Percentiles rank a stretch among this genome's conserved stretches.
These are phyloP conservation scores for Beauveria sp. DNA, from an alignment of 2,329 filamentous ascomycete genomes.

Conservation along the genomic window DNA sequence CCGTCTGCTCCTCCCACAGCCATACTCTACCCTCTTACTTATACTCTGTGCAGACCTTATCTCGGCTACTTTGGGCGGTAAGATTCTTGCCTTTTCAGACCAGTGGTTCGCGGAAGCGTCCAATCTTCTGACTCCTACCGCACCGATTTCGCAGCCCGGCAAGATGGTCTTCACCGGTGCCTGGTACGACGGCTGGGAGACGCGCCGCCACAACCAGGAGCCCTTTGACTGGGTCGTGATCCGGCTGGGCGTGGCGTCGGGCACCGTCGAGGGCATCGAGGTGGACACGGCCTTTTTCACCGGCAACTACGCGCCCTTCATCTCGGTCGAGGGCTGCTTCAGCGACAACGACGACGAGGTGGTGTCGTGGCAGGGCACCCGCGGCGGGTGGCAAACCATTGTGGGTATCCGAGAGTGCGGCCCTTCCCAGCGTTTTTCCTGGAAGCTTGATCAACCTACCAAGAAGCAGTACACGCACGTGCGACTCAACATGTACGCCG, in stretches of 20 bases:
- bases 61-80: constrained; percentile 53
- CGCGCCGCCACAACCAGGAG: constrained; percentile 55
- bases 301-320: constrained; percentile 73
- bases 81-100: constrained; percentile 58
- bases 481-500: constrained; percentile 75
- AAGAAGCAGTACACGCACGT: constrained; percentile 71
- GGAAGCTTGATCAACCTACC: constrained; percentile 54
- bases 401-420: constrained; percentile 64
- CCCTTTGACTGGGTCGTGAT: constrained; percentile 62
- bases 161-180: constrained; percentile 64
- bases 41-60: constrained; percentile 44
- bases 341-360: constrained; percentile 56
- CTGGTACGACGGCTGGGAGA: constrained; percentile 68
- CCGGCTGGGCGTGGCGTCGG: constrained; percentile 60
- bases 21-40: neutral
- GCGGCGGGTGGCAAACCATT: constrained; percentile 64
- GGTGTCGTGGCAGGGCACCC: constrained; percentile 49
- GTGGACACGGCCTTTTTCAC: constrained; percentile 77
- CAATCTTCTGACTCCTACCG: constrained; percentile 56
- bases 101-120: constrained; percentile 61
- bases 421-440: constrained; percentile 64
- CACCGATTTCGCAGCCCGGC: constrained; percentile 54
- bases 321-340: constrained; percentile 72
- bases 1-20: too few species aligned
- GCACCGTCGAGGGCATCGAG: constrained; percentile 66